Conservation (phyloP, 1,284 basidiomycete genomes). For the Austropuccinia psidii region DNA sequence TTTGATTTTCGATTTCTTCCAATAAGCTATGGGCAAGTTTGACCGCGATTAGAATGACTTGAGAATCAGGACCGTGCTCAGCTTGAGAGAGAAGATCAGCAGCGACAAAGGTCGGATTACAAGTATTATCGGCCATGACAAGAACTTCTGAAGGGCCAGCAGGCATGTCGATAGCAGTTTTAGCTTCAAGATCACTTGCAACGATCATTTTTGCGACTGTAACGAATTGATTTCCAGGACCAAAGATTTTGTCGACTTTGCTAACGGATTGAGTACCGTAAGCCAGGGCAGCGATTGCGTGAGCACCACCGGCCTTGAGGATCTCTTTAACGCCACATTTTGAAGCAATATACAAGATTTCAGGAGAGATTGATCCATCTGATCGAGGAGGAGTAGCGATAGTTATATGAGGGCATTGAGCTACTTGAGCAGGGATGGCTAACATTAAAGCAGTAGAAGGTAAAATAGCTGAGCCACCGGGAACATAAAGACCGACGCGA, state of each 20-base stretch:
- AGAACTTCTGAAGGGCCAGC: constrained; percentile 95
- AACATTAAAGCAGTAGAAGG: constrained; percentile 98
- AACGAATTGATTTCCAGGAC: constrained; percentile 99
- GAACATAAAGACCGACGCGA: constrained; percentile 93
- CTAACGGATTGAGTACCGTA: constrained; percentile 91
- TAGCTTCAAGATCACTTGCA: constrained; percentile 94
- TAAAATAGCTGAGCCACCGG: constrained; percentile 91
- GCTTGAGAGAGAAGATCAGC: constrained; percentile 95
- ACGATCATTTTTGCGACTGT: constrained; percentile 57
- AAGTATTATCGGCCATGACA: constrained; percentile 81
- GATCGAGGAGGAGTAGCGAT: constrained; percentile 87
- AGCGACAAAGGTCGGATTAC: constrained; percentile 83
- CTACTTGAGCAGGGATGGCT: constrained; percentile 94
- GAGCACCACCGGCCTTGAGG: constrained; percentile 88
- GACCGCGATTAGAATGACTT: constrained; percentile 85
- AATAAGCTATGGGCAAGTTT: constrained; percentile 60
- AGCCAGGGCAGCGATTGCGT: constrained; percentile 93
- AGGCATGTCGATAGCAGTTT: constrained; percentile 98
- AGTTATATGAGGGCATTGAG: constrained; percentile 84
- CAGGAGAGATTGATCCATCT: constrained; percentile 83
- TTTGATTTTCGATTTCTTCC: constrained; percentile 68
- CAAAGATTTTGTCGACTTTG: constrained; percentile 91
- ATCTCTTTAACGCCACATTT: constrained; percentile 79
- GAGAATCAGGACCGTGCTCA: constrained; percentile 91
- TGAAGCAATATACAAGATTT: constrained; percentile 88